phyloP scores from a whole-genome alignment of 306 rosid genomes.

The Vigna mungo region DNA sequence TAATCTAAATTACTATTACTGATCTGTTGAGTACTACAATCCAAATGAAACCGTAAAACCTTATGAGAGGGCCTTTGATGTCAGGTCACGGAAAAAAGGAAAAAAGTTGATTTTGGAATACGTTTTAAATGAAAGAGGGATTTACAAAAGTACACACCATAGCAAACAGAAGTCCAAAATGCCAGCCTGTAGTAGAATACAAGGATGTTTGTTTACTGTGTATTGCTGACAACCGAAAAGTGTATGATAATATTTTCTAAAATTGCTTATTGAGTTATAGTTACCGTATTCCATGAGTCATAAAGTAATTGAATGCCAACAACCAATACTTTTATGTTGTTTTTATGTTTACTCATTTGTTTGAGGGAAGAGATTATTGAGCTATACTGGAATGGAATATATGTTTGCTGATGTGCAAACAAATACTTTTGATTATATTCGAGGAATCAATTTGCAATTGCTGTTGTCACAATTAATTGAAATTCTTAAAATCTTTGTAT shows the following conservation, averaged over 20 bases:
- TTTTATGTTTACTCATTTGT: not conserved
- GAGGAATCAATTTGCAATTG: slow-evolving; percentile 6
- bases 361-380: not conserved
- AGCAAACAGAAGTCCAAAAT: not conserved
- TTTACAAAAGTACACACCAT: not conserved
- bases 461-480: not conserved
- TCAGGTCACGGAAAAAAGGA: not conserved
- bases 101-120: not conserved
- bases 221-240: not conserved
- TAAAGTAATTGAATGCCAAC: not conserved
- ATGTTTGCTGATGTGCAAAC: not conserved
- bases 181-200: not conserved
- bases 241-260: not conserved
- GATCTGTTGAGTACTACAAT: slow-evolving; percentile 8
- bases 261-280: not conserved
- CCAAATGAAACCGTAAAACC: not conserved
- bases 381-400: not conserved
- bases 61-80: not conserved
- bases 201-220: not conserved
- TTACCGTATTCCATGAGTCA: not conserved
- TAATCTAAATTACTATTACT: slow-evolving; percentile 1
- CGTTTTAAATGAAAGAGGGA: not conserved
- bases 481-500: not conserved
- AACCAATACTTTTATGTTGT: not conserved
- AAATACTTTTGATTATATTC: not conserved